These are phyloP conservation scores for Rhizoclosmatium sp. DNA, from an alignment of 192 early-diverging fungal species.

Conservation along the genomic window DNA sequence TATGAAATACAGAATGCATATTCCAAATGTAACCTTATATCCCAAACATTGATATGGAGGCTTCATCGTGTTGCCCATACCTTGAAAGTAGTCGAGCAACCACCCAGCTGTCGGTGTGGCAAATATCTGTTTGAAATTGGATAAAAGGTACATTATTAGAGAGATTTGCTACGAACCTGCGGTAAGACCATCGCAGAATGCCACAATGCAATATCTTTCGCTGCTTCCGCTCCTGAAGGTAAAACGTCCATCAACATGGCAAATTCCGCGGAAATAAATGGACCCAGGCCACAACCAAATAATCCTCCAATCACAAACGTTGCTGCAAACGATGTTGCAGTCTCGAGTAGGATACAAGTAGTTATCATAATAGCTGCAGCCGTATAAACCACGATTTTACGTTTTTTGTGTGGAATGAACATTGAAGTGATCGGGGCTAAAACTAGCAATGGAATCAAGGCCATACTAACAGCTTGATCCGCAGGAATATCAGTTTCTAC, in stretches of 20 bases:
- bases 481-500: conserved; percentile 37
- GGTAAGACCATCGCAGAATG: conserved; percentile 44
- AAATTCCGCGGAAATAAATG: conserved; percentile 41
- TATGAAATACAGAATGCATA: conserved; percentile 30
- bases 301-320: conserved; percentile 32
- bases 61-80: conserved; percentile 27
- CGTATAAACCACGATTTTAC: conserved; percentile 38
- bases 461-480: conserved; percentile 52
- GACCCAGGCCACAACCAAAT: conserved; percentile 47
- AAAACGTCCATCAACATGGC: conserved; percentile 51
- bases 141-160: background rate
- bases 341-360: conserved; percentile 38
- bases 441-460: conserved; percentile 50
- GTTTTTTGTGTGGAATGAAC: conserved; percentile 26
- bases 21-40: conserved; percentile 49
- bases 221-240: conserved; percentile 39
- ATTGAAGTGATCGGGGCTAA: conserved; percentile 50
- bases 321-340: conserved; percentile 21
- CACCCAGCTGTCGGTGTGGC: conserved; percentile 52
- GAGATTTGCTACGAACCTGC: background rate
- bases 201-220: conserved; percentile 57
- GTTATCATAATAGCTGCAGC: conserved; percentile 34
- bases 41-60: conserved; percentile 45
- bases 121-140: conserved; percentile 48
- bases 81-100: conserved; percentile 49